phyloP scores from a whole-genome alignment of 2,329 filamentous ascomycete genomes.

The Alternaria longipes region DNA sequence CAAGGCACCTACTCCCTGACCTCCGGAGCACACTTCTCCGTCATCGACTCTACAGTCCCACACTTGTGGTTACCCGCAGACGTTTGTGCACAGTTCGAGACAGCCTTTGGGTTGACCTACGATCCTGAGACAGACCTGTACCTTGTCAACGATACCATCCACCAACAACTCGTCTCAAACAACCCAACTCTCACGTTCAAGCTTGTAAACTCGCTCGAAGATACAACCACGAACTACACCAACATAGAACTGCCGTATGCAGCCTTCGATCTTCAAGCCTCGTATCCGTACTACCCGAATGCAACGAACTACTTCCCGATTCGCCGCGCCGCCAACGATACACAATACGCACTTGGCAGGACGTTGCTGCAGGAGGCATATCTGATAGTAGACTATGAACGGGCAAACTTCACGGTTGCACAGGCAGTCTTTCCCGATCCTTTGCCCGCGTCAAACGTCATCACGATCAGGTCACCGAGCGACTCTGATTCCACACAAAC shows the following conservation, averaged over 20 bases:
- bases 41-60: slow-evolving; percentile 54
- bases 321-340: slow-evolving; percentile 63
- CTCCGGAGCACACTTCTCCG: slow-evolving; percentile 42
- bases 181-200: slow-evolving; percentile 53
- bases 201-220: slow-evolving; percentile 40
- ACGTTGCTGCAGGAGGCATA: slow-evolving; percentile 74
- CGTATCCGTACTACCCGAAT: slow-evolving; percentile 66
- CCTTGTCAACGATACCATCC: slow-evolving; percentile 50
- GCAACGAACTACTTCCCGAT: slow-evolving; percentile 74
- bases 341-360: slow-evolving; percentile 69
- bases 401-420: slow-evolving; percentile 57
- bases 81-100: slow-evolving; percentile 53
- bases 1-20: slow-evolving; percentile 48
- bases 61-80: slow-evolving; percentile 54
- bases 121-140: slow-evolving; percentile 51
- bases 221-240: slow-evolving; percentile 48
- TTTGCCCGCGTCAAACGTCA: slow-evolving; percentile 38
- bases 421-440: slow-evolving; percentile 48
- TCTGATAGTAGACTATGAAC: slow-evolving; percentile 59
- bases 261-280: slow-evolving; percentile 58
- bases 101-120: slow-evolving; percentile 52
- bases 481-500: slow-evolving; percentile 1
- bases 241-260: slow-evolving; percentile 59
- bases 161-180: slow-evolving; percentile 37
- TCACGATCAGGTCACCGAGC: slow-evolving; percentile 34